Conservation (phyloP, 768 basidiomycete genomes). For the Pholiota conissans region DNA sequence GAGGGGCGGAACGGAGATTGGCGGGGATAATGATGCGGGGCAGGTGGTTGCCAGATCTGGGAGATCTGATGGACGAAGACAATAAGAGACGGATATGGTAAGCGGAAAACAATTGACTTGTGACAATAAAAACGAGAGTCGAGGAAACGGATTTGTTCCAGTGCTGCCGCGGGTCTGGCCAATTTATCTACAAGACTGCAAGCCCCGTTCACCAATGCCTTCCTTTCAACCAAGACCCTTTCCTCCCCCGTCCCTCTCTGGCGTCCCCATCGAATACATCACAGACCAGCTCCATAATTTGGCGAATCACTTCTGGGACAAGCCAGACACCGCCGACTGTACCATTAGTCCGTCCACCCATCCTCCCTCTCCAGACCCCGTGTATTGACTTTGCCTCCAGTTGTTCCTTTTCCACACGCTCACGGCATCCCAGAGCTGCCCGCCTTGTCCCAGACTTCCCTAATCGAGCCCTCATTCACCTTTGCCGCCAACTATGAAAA, state of each 20-base stretch:
- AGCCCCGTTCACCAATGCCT: constrained; percentile 23
- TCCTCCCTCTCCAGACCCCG: not conserved
- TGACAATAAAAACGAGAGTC: constrained; percentile 26
- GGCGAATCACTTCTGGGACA: constrained; percentile 73
- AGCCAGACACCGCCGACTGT: constrained; percentile 75
- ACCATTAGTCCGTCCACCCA: constrained; percentile 56
- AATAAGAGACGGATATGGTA: constrained; percentile 38
- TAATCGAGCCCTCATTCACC: constrained; percentile 29
- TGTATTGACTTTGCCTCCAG: constrained; percentile 26
- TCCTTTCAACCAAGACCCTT: constrained; percentile 59
- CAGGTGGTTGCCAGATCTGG: not conserved
- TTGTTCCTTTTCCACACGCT: constrained; percentile 50
- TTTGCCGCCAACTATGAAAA: constrained; percentile 37
- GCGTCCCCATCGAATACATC: constrained; percentile 74
- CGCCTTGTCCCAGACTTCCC: constrained; percentile 26
- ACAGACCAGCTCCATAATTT: constrained; percentile 65
- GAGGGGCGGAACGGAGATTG: not conserved
- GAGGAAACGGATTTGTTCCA: constrained; percentile 29
- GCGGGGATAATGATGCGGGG: not conserved
- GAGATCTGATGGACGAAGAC: constrained; percentile 28
- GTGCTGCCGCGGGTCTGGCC: constrained; percentile 43
- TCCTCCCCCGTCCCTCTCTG: constrained; percentile 60
- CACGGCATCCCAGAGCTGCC: constrained; percentile 34
- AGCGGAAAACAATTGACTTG: constrained; percentile 36
- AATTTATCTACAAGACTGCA: constrained; percentile 29